Evolutionary conservation across 208 protist species (phyloP).

Genomic region (Wallacemonas collosoma): DNA sequence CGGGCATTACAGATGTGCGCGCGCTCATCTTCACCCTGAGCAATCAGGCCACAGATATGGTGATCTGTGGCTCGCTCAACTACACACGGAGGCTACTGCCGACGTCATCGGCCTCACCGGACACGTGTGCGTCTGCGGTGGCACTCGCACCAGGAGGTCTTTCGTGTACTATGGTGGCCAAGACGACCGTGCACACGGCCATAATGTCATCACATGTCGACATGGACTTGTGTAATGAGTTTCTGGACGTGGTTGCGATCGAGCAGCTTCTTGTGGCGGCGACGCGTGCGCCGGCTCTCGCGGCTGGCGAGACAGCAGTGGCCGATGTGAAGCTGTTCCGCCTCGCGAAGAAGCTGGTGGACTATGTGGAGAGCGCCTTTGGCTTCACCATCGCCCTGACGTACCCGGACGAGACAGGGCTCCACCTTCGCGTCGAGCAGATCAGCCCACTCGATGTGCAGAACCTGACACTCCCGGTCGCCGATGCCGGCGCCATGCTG

Average conservation of each 20-base stretch:
- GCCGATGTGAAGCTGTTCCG: conserved; percentile 10
- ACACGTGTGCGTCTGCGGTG: conserved; percentile 14
- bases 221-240: conserved; percentile 7
- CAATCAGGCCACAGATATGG: conserved; percentile 8
- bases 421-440: conserved; percentile 3
- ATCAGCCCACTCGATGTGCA: background rate
- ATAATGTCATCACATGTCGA: background rate
- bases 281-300: background rate
- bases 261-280: background rate
- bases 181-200: background rate
- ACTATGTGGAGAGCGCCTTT: conserved; percentile 12
- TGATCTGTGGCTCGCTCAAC: conserved; percentile 12
- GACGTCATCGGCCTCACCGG: background rate
- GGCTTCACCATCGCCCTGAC: conserved; percentile 3
- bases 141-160: background rate
- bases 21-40: conserved; percentile 1
- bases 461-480: background rate
- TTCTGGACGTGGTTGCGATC: conserved; percentile 11
- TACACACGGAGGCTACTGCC: background rate
- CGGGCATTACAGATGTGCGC: conserved; percentile 7
- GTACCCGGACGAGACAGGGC: background rate
- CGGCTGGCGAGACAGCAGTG: background rate
- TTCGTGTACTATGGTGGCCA: conserved; percentile 2
- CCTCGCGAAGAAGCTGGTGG: background rate
- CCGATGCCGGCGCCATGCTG: conserved; percentile 4